A percentile compares a stretch with the other conserved stretches of the same genome.
These are phyloP conservation scores for Castanea sativa DNA, from an alignment of 306 rosid genomes.

Conservation along the genomic window DNA sequence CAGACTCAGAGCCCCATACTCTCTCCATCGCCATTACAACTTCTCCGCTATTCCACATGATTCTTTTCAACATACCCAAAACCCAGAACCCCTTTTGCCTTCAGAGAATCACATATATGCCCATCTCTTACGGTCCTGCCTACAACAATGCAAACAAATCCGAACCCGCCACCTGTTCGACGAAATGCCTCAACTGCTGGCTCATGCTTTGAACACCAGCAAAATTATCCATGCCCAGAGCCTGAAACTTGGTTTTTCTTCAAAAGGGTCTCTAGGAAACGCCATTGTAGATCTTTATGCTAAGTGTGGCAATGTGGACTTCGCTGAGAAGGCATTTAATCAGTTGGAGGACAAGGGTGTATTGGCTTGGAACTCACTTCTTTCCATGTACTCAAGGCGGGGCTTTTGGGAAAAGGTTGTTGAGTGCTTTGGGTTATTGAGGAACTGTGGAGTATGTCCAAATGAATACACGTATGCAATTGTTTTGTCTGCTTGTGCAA, in stretches of 20 bases:
- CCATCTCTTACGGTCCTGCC: conserved; percentile 26
- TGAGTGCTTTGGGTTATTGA: conserved; percentile 35
- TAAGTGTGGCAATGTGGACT: conserved; percentile 43
- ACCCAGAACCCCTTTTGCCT: not conserved
- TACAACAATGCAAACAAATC: conserved; percentile 40
- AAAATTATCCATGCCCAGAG: conserved; percentile 46
- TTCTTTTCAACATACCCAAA: not conserved
- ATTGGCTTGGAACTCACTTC: conserved; percentile 60
- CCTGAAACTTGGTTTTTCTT: conserved; percentile 37
- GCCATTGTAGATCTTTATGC: conserved; percentile 54
- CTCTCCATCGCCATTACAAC: not conserved
- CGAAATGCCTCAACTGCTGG: conserved; percentile 32
- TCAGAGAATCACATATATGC: not conserved
- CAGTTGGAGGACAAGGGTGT: conserved; percentile 50
- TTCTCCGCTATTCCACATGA: conserved; percentile 1
- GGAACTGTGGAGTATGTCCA: conserved; percentile 36
- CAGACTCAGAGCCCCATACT: not conserved
- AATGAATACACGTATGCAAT: conserved; percentile 56
- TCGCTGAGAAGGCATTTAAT: conserved; percentile 48
- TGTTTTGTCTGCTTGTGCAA: conserved; percentile 58
- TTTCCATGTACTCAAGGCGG: conserved; percentile 48
- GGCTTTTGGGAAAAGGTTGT: conserved; percentile 32
- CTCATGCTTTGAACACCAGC: conserved; percentile 32
- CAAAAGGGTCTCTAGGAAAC: conserved; percentile 48
- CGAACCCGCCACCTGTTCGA: conserved; percentile 35